These are phyloP conservation scores for Aspergillus avenaceus DNA, from an alignment of 495 filamentous ascomycete species.

Conservation along the genomic window DNA sequence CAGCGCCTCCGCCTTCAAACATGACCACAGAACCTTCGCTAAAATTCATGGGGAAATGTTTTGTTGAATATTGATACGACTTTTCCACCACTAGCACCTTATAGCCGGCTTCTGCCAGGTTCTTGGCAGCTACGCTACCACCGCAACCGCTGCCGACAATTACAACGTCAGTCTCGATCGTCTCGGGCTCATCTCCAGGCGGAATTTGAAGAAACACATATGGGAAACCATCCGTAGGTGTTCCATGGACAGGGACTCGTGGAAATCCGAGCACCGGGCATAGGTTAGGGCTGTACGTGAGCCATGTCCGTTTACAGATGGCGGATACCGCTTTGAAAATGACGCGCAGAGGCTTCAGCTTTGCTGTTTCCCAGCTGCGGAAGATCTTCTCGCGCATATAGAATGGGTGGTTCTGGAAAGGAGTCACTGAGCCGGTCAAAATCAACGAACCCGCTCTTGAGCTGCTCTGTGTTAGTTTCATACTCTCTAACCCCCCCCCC, in stretches of 20 bases:
- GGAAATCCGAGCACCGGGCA: conserved; percentile 59
- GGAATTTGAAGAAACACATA: conserved; percentile 52
- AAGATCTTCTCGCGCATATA: conserved; percentile 58
- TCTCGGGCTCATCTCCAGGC: conserved; percentile 41
- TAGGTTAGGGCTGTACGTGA: conserved; percentile 54
- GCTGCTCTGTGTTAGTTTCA: conserved; percentile 33
- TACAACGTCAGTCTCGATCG: conserved; percentile 74
- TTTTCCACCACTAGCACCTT: conserved; percentile 82
- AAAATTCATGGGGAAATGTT: conserved; percentile 69
- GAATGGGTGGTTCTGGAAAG: conserved; percentile 59
- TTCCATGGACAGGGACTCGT: conserved; percentile 55
- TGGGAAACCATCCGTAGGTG: conserved; percentile 50
- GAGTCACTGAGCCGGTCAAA: conserved; percentile 59
- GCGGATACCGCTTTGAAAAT: conserved; percentile 53
- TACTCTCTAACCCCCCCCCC: background rate
- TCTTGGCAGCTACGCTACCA: conserved; percentile 78
- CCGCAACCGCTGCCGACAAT: conserved; percentile 87
- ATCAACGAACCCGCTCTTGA: conserved; percentile 65
- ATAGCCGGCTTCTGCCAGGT: conserved; percentile 69
- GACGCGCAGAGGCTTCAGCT: conserved; percentile 52
- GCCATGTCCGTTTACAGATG: conserved; percentile 56
- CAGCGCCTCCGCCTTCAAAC: conserved; percentile 55
- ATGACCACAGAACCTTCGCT: conserved; percentile 53
- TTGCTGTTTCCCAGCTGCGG: conserved; percentile 53
- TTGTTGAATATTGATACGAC: conserved; percentile 65